phyloP scores from a whole-genome alignment of 2,329 filamentous ascomycete genomes.

The Trichoderma semiorbis region DNA sequence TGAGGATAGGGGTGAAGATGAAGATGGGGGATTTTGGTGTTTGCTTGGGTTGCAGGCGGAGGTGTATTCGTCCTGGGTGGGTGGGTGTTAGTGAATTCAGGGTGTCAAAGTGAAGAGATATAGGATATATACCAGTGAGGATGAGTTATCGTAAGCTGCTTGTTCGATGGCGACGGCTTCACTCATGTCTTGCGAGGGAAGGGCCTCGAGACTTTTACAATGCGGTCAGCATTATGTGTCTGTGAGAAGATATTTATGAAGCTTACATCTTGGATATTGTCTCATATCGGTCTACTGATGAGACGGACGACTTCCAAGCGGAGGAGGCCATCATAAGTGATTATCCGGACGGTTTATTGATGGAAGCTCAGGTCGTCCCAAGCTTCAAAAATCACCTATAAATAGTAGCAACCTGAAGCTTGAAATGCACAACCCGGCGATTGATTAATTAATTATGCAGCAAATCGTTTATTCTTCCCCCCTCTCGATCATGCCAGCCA shows the following conservation, averaged over 20 bases:
- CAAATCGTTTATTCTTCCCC: neutral
- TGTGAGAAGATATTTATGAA: too few relatives aligned
- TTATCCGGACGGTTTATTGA: neutral
- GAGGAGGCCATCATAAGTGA: conserved; percentile 14
- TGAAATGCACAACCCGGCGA: neutral
- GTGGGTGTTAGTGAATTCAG: conserved; percentile 21
- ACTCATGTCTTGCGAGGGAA: conserved; percentile 30
- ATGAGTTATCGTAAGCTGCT: conserved; percentile 56
- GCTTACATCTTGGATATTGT: conserved; percentile 52
- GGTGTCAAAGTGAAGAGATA: neutral
- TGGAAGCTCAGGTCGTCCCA: neutral
- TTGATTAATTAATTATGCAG: neutral
- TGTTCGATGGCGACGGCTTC: conserved; percentile 65
- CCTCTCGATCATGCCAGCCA: conserved; percentile 2
- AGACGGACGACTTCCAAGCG: conserved; percentile 51
- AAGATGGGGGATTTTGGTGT: neutral
- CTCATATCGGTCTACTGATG: conserved; percentile 59
- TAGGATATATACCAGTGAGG: conserved; percentile 50
- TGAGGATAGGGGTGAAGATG: conserved; percentile 11
- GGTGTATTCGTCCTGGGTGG: conserved; percentile 56
- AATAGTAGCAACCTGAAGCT: neutral
- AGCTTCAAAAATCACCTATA: neutral
- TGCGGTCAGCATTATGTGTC: neutral
- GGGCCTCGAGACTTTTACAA: conserved; percentile 29
- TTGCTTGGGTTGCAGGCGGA: conserved; percentile 35